Percentiles rank a stretch among this genome's conserved stretches.
These are phyloP conservation scores for Diplocarpon rosae DNA, from an alignment of 2,329 filamentous ascomycete genomes.

Conservation along the genomic window DNA sequence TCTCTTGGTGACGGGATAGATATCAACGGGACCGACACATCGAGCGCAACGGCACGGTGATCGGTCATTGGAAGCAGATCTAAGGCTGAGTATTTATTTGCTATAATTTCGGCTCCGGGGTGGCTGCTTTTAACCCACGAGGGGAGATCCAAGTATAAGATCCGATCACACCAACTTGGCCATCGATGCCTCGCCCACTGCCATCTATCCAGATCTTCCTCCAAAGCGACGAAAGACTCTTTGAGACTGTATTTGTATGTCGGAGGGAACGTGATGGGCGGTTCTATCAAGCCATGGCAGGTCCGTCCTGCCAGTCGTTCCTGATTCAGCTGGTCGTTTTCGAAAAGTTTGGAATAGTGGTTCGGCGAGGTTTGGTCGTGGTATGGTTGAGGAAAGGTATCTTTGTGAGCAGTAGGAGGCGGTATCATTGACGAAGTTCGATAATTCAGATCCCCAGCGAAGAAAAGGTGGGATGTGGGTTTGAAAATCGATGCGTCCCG, in stretches of 20 bases:
- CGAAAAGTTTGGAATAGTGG: constrained; percentile 57
- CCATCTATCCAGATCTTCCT: constrained; percentile 42
- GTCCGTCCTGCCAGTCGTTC: constrained; percentile 61
- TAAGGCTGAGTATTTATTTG: constrained; percentile 58
- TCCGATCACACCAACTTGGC: constrained; percentile 88
- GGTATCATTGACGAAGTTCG: constrained; percentile 64
- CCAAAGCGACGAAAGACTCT: constrained; percentile 31
- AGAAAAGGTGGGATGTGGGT: constrained; percentile 65
- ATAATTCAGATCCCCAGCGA: constrained; percentile 92
- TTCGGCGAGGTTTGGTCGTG: constrained; percentile 38
- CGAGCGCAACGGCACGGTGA: constrained; percentile 73
- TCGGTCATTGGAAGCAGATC: constrained; percentile 76
- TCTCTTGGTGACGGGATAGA: constrained; percentile 28
- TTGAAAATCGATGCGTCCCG: constrained; percentile 57
- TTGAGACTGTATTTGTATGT: constrained; percentile 77
- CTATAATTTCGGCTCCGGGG: constrained; percentile 37
- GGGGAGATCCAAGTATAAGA: constrained; percentile 62
- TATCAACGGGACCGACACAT: constrained; percentile 51
- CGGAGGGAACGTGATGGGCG: constrained; percentile 67
- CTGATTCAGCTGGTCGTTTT: constrained; percentile 65
- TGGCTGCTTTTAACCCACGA: constrained; percentile 34
- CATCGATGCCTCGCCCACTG: constrained; percentile 72
- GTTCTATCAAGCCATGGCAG: constrained; percentile 69
- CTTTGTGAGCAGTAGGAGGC: constrained; percentile 38
- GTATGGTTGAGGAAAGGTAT: constrained; percentile 51